Evolutionary conservation across 768 basidiomycete species (phyloP), one percentile per base, ranked within the genome.

Genomic region (Naganishia vishniacii): DNA sequence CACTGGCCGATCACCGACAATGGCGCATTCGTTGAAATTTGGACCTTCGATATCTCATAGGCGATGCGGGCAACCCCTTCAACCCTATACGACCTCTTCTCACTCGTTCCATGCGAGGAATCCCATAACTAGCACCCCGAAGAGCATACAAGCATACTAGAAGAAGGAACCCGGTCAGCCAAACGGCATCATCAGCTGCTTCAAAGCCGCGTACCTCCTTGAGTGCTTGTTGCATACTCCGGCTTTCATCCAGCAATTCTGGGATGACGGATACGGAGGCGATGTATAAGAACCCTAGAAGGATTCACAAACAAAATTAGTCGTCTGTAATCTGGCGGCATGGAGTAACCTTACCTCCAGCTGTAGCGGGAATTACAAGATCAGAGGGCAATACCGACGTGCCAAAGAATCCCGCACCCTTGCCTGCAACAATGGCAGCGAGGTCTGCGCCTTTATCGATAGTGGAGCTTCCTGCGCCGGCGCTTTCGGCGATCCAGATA

Each of bases 251-350:
- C 47, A 94, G 80, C 70, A 94, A 78, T 65, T 91, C 91, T 70
- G 91, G 91, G 65, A 92, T 80, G 65, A 92, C 90, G 49, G 90
- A 89, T 62, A 93, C 91, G 31, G 89, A 88, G 28, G 90, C 91
- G 73, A 94, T 92, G 78, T 92, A 93, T 71, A 94, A 80, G 80
- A 93, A 95, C 18, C 90, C 90, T 68, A 48, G 12, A 37, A 12
- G 4, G n/a, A 31, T 25, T 26, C 41, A 25, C 0, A 32, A 29
- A 23, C 25, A 59, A 51, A 26, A 70, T 62, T 42, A 53, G 59
- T 29, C 60, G 71, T 62, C 51, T 0, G 15, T 31, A 28, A 37
- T 31, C 18, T 5, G 4, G 37, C 6, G 18, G 20, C n/a, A 13
- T 31, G 42, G 1, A 34, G n/a, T 11, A 67, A 29, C 67, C 72